A percentile compares a stretch with the other conserved stretches of the same genome.
These are phyloP conservation scores for Sanghuangporus baumii DNA, from an alignment of 1,284 basidiomycete genomes.

Conservation along the genomic window DNA sequence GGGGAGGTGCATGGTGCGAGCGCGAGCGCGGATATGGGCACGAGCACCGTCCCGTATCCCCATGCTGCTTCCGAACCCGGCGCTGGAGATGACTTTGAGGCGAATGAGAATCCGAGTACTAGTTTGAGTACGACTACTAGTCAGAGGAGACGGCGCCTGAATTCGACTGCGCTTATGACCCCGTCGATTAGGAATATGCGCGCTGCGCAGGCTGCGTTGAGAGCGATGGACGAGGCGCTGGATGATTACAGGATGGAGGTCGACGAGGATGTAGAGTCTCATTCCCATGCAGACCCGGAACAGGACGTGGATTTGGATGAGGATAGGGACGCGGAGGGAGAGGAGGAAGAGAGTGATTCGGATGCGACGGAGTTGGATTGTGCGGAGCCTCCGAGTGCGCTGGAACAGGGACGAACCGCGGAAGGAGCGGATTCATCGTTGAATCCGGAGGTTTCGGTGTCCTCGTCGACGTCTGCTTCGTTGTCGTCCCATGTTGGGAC, in stretches of 20 bases:
- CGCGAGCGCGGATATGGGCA: too few species aligned
- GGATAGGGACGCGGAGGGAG: too few species aligned
- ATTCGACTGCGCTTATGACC: constrained; percentile 21
- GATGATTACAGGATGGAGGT: not conserved
- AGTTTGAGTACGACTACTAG: not conserved
- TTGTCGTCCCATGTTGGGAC: not conserved
- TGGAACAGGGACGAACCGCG: not conserved
- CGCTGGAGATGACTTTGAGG: not conserved
- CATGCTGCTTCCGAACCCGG: too few species aligned
- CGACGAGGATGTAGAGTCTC: not conserved
- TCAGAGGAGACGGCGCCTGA: constrained; percentile 18
- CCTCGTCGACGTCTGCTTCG: not conserved
- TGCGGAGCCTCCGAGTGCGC: not conserved
- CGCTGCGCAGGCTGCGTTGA: constrained; percentile 16
- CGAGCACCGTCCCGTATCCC: too few species aligned
- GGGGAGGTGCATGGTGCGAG: not conserved
- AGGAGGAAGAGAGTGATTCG: not conserved
- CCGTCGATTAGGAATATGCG: constrained; percentile 20
- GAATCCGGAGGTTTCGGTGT: not conserved
- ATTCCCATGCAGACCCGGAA: too few species aligned
- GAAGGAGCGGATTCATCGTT: too few species aligned
- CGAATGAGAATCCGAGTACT: not conserved
- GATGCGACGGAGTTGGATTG: not conserved
- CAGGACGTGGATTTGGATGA: too few species aligned
- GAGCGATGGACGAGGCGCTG: not conserved